Percentiles rank a stretch among this genome's conserved stretches.
Evolutionary conservation across 495 filamentous ascomycete species (phyloP).

Genomic region (Astrothelium subdiscretum): DNA sequence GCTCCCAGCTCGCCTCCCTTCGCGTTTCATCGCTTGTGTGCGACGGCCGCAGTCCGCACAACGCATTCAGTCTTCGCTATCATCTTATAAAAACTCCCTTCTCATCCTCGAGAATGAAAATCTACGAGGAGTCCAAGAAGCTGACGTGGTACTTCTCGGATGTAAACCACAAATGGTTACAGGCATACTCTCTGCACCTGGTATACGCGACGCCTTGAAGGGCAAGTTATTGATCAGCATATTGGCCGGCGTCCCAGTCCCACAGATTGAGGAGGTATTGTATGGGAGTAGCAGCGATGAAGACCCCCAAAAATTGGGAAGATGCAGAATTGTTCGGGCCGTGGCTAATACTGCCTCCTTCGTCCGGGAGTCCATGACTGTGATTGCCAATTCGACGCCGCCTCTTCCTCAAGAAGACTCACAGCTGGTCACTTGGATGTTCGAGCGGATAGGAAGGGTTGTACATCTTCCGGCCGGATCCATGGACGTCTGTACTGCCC

Average conservation of each 20-base stretch:
- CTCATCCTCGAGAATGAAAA: conserved; percentile 43
- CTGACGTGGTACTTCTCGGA: conserved; percentile 56
- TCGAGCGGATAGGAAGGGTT: conserved; percentile 56
- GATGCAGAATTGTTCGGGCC: conserved; percentile 52
- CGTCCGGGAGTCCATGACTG: conserved; percentile 71
- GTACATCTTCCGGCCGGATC: conserved; percentile 48
- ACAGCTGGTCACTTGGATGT: conserved; percentile 64
- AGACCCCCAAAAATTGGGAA: conserved; percentile 16
- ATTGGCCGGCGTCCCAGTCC: conserved; percentile 63
- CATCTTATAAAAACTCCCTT: conserved; percentile 33
- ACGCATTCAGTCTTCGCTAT: conserved; percentile 49
- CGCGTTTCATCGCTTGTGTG: conserved; percentile 67
- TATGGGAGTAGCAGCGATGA: conserved; percentile 29
- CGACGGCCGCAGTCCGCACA: conserved; percentile 49
- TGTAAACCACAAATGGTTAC: conserved; percentile 70
- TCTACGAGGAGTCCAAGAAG: conserved; percentile 41
- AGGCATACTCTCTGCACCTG: conserved; percentile 48
- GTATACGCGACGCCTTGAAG: conserved; percentile 55
- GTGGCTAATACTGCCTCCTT: conserved; percentile 70
- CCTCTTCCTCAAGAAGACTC: conserved; percentile 40
- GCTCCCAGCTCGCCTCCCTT: conserved; percentile 46
- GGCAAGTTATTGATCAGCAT: conserved; percentile 80
- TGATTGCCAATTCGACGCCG: conserved; percentile 51
- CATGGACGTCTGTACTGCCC: conserved; percentile 66
- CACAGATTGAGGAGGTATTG: conserved; percentile 51